phyloP scores from a whole-genome alignment of 2,329 filamentous ascomycete genomes.

The Elsinoe ampelina region DNA sequence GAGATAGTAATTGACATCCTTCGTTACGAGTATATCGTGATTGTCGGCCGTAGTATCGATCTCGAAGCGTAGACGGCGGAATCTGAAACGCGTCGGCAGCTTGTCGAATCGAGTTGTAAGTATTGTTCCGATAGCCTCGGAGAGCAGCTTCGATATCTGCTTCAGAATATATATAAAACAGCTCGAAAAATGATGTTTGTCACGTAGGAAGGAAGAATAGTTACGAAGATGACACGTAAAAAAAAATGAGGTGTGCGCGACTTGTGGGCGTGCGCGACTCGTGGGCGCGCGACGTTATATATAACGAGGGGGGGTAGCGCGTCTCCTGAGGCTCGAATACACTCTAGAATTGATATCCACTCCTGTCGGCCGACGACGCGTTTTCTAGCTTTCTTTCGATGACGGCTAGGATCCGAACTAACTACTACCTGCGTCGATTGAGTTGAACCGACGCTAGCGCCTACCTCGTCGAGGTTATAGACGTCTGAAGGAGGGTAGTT shows the following conservation, averaged over 20 bases:
- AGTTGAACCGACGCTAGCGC: neutral
- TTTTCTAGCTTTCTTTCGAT: neutral
- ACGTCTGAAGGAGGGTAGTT: neutral
- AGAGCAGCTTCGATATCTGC: neutral
- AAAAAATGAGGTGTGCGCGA: too few relatives aligned
- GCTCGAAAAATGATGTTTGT: neutral
- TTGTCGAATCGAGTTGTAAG: neutral
- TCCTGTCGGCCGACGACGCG: neutral
- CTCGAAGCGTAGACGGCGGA: neutral
- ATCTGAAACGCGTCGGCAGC: neutral
- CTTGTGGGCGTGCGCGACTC: too few relatives aligned
- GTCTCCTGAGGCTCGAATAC: neutral
- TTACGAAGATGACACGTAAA: too few relatives aligned
- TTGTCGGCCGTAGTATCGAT: neutral
- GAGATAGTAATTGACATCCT: neutral
- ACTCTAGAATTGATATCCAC: neutral
- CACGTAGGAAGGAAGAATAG: neutral
- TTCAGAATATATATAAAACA: neutral
- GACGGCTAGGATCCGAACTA: neutral
- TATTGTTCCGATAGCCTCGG: neutral
- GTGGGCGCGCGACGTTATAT: too few relatives aligned
- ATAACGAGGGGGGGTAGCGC: neutral
- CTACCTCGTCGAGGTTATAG: neutral
- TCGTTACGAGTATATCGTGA: too few relatives aligned
- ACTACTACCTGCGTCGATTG: neutral